phyloP scores from a whole-genome alignment of 306 rosid genomes.

The Heteromeles arbutifolia region DNA sequence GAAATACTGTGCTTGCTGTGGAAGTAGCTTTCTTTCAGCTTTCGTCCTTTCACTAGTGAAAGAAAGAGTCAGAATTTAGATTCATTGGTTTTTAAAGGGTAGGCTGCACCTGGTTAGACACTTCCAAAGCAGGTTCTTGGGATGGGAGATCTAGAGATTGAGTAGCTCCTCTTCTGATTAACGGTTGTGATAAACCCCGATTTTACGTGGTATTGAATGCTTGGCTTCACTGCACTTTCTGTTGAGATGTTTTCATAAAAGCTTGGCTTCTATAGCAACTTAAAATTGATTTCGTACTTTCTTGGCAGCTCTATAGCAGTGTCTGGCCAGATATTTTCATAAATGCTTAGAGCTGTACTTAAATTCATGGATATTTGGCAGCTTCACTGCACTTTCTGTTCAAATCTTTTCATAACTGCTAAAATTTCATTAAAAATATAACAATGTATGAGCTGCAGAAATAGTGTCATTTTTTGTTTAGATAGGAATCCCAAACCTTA shows the following conservation, averaged over 20 bases:
- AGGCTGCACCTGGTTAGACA: neutral
- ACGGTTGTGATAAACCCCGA: neutral
- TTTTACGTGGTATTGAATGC: neutral
- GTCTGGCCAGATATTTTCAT: neutral
- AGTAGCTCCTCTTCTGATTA: neutral
- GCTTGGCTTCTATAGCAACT: neutral
- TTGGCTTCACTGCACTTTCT: neutral
- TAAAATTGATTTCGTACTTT: neutral
- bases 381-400: neutral
- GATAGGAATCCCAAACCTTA: neutral
- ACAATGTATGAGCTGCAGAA: neutral
- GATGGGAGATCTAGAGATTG: neutral
- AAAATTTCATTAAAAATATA: neutral
- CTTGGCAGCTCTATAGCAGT: neutral
- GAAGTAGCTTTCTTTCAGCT: neutral
- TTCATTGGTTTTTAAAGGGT: neutral
- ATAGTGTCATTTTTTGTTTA: neutral
- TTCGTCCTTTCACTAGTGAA: neutral
- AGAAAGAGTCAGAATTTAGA: neutral
- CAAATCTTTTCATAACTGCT: neutral
- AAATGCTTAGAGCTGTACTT: neutral
- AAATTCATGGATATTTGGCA: neutral
- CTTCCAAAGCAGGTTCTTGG: neutral
- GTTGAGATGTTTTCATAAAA: neutral
- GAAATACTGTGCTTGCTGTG: neutral